Base-by-base conservation (phyloP, 2,329 filamentous ascomycete genomes). In the Colletotrichum agaves region DNA sequence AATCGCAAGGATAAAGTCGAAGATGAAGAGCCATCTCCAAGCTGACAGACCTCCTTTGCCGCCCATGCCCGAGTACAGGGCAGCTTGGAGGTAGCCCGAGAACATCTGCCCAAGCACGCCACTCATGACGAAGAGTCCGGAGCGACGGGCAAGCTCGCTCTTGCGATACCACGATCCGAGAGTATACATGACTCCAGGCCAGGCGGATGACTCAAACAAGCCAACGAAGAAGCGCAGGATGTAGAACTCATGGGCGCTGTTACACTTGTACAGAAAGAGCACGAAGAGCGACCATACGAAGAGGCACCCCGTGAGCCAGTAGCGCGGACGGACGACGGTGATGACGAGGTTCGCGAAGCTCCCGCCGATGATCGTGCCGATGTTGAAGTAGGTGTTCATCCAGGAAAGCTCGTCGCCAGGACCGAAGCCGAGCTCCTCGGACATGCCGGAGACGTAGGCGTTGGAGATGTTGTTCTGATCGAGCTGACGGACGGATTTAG, bases 91-190 rank as follows among this genome's bases (percentile, higher is more conserved):
- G 56, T 78, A 79, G 0, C 78, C 78, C 0, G 75, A 77, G 69
- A 75, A 78, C 76, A 79, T 79, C 53, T 76, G 72, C 0, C 79
- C 79, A 0, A 88, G 72, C 2, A 88, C 83, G 0, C 85, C 85
- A 1, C 84, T 85, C n/a, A 86, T 85, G 68, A 88, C 85, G 71
- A 87, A 89, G 2, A 89, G 75, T 7, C 81, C 85, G 49, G 87
- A 86, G 3, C 87, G 82, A 57, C 86, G 86, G 0, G 84, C 83
- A 46, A 88, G 82, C 71, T 90, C 87, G 12, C 82, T 81, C 55
- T 82, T 84, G 67, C 85, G 84, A 72, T 90, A 90, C 87, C 87
- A 90, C 1, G 81, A 86, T 0, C 84, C 86, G 6, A 89, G 79
- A 21, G 86, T 81, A 50, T 84, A 81, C 50, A 86, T 77, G 47